Base-by-base conservation (phyloP, 805 yeast species). In the Isabelozyma heimii region DNA sequence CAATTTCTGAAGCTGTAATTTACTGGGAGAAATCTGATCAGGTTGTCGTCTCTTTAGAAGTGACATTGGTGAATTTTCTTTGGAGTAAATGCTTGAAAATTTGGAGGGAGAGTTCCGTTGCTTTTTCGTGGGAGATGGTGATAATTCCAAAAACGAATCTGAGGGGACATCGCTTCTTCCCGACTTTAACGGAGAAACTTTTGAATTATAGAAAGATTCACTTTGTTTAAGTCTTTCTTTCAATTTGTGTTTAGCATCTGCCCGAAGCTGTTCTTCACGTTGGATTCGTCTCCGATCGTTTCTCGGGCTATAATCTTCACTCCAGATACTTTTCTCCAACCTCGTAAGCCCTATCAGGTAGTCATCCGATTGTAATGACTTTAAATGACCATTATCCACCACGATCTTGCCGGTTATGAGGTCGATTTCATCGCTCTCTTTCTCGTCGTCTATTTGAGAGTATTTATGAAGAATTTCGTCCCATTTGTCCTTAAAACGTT, bases 381-480 rank as follows among this genome's bases (percentile, higher is more conserved):
- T 65, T 17, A 88, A 56, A 63, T 88, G 95, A 2, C 96, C 96
- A 46, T 80, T 76, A 56, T 88, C 91, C 30, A 71, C 78, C 1
- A 83, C 62, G 1, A 88, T 77, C 48, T 77, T 72, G 0, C 92
- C 91, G 0, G 90, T 82, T 8, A 61, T 59, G 17, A 88, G 57
- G 60, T 88, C 91, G n/a, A 84, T 66, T 20, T 83, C 73, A 60
- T 84, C 91, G 37, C 87, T 85, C 46, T 82, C 83, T 14, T 71
- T 70, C 4, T 70, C 69, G 33, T 77, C 77, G 45, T 75, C 75
- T 44, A 80, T 75, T 3, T 52, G 47, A 3, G 80, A 69, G 58
- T 84, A 83, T 57, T 78, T 80, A 1, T 72, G 62, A 7, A 85
- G 73, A 27, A 85, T 80, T 12, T 70, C 66, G 17, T 72, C 67